Evolutionary conservation across 352 stramenopile genomes (phyloP), one percentile per base, ranked within the genome.

Genomic region (Phytophthora pluvialis): DNA sequence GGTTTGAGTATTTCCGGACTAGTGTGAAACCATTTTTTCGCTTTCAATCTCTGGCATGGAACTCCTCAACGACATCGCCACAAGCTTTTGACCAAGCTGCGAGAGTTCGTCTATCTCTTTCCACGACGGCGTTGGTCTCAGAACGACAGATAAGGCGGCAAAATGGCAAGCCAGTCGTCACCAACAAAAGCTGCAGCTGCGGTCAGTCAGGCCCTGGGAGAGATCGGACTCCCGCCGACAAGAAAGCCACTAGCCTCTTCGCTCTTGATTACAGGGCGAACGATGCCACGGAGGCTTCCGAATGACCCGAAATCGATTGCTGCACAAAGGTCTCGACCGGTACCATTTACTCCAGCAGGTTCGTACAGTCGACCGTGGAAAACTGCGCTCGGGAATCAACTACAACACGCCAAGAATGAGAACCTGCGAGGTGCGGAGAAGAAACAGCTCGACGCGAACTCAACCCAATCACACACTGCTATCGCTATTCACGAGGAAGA

Each of bases 181-280:
- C 53, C 53, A 45, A 70, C 60, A 13, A 70, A 67, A 39, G 70
- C 67, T 43, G 77, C 66, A 12, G 64, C 49, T 44, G 79, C 80
- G 12, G 75, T 86, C 3, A 72, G 67, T 18, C 77, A 89, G 16
- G 75, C 73, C 4, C 44, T 89, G 3, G 68, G 64, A 28, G 73
- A 52, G n/a, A 70, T 70, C 6, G 54, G 43, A 43, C 42, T 72
- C 18, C 55, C 50, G 11, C 25, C 65, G 8, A 21, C 49, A 29
- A 60, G 33, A 29, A 63, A 52, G 3, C 18, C 29, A 13, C 44
- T 57, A 15, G 25, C 51, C 0, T 45, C 60, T 43, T 53, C 65
- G 29, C 21, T 78, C 11, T 55, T 72, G 9, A 3, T 25, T 29
- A 26, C 51, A 38, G 51, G 32, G 28, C 33, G 21, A 9, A 66